Conservation (phyloP, 2,329 filamentous ascomycete genomes). For the Helotiales sp. region DNA sequence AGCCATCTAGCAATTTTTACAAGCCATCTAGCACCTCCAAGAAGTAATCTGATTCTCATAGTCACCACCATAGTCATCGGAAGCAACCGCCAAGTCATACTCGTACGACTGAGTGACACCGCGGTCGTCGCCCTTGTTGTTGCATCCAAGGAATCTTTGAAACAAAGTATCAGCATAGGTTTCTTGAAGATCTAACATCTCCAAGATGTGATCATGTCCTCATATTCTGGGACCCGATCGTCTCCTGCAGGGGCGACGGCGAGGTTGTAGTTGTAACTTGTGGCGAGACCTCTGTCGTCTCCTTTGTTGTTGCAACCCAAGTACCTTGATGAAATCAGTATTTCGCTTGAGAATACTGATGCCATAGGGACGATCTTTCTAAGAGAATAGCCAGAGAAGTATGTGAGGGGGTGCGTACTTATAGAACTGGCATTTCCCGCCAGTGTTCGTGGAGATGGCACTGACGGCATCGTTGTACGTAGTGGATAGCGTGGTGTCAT, state of each 20-base stretch:
- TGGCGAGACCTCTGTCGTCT: not conserved
- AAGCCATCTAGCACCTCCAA: not conserved
- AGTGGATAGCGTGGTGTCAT: not conserved
- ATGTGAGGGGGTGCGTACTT: not conserved
- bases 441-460: conserved; percentile 3
- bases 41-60: not conserved
- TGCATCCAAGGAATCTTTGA: not conserved
- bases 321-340: not conserved
- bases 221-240: not conserved
- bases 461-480: not conserved
- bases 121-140: not conserved
- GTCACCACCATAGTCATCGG: not conserved
- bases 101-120: not conserved
- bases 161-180: not conserved
- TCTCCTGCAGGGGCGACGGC: not conserved
- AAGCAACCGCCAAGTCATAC: not conserved
- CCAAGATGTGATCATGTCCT: not conserved
- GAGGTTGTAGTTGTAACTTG: not conserved
- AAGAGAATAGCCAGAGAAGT: not conserved
- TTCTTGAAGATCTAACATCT: not conserved
- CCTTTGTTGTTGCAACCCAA: not conserved
- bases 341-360: conserved; percentile 7
- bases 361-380: not conserved
- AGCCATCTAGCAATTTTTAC: too few species aligned
- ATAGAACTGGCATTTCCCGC: not conserved